Base-by-base conservation (phyloP, 306 rosid species). In the Sicyos edulis region DNA sequence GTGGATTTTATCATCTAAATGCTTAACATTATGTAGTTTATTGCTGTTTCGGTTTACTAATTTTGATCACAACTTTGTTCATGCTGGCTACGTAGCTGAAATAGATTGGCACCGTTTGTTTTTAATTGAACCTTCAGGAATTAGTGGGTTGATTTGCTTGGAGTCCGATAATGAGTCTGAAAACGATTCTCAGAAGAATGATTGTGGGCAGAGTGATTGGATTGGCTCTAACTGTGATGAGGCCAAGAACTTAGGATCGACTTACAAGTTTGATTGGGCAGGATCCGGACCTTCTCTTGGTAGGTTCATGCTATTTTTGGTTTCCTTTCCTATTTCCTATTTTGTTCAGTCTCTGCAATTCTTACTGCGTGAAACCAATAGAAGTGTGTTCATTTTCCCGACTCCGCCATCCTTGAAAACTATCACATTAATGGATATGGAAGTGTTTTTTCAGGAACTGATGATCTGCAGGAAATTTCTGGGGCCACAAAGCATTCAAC, bases 151-250 rank as follows among this genome's bases (percentile, higher is more conserved):
- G 83, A 91, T 90, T 76, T 88, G 87, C 77, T 88, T 93, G 87
- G 98, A 93, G 78, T 93, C 97, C 24, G 96, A 88, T 65, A 84
- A 82, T 34, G 98, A 92, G 73, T 81, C 80, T 11, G 95, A 86
- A 74, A 60, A 76, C 47, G 66, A 74, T 65, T 80, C 72, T 73
- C 80, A 75, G 71, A 63, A 54, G 78, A 69, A 24, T 20, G 78
- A 73, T 57, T 44, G 57, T 74, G 77, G 72, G 67, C 85, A 60
- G 72, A 76, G 77, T 62, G 85, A 82, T 56, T 67, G 34, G 40
- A 73, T 63, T 53, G 69, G 22, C 17, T 10, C 75, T 44, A 74
- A 70, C 66, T 56, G 79, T 32, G 78, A 77, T 74, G 54, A 49
- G 17, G 16, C 37, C 70, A 80, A 73, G 57, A 80, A 73, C 72